These are phyloP conservation scores for Tubosaeta brunneosetosa DNA, from an alignment of 768 basidiomycete genomes.

Conservation along the genomic window DNA sequence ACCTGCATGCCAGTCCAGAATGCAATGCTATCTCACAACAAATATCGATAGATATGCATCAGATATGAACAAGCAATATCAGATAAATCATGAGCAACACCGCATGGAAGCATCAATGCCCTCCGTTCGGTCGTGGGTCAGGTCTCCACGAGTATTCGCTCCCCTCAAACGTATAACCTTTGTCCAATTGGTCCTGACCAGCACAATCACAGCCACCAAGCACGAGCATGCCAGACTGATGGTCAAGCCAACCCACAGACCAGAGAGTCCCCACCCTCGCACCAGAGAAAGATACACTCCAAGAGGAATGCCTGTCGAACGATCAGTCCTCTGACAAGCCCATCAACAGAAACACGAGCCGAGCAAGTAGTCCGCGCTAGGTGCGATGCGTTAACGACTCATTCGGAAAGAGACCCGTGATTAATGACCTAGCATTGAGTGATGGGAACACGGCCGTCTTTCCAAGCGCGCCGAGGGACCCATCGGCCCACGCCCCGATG, in stretches of 20 bases:
- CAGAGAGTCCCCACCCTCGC: conserved; percentile 21
- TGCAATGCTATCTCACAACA: background rate
- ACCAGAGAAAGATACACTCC: conserved; percentile 21
- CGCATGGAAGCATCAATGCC: background rate
- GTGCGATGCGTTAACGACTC: conserved; percentile 1
- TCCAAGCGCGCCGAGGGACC: conserved; percentile 16
- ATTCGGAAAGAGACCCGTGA: background rate
- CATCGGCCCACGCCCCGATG: conserved; percentile 18
- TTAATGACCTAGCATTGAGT: conserved; percentile 18
- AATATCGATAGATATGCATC: background rate
- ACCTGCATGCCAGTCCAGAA: conserved; percentile 8
- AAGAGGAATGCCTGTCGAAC: conserved; percentile 30
- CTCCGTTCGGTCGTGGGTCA: background rate
- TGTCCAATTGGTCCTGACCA: conserved; percentile 18
- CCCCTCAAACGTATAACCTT: background rate
- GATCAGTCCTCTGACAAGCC: background rate
- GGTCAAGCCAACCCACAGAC: conserved; percentile 22
- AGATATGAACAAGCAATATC: background rate
- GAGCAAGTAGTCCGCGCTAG: conserved; percentile 17
- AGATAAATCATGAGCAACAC: background rate
- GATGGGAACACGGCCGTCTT: conserved; percentile 21
- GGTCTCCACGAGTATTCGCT: background rate
- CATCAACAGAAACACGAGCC: conserved; percentile 27
- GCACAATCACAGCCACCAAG: conserved; percentile 15
- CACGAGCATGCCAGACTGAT: conserved; percentile 20